phyloP scores from a whole-genome alignment of 768 basidiomycete genomes.

The Gloeopeniophorella convolvens region DNA sequence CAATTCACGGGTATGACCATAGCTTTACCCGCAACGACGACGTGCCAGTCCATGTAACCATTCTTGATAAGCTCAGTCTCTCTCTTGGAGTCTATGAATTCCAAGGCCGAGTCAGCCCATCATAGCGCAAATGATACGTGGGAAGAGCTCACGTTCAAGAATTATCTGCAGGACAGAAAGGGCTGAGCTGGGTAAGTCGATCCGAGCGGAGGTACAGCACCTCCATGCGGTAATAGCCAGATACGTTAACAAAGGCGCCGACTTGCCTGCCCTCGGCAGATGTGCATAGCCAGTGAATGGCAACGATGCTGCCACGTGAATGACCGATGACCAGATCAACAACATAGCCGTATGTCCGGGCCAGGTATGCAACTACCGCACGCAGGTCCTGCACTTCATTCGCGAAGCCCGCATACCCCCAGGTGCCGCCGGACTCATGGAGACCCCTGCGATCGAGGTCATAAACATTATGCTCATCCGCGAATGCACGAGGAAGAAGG shows the following conservation, averaged over 20 bases:
- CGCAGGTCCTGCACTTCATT: constrained; percentile 63
- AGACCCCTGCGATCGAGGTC: constrained; percentile 46
- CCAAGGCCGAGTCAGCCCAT: background rate
- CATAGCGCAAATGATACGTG: no score
- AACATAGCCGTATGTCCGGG: constrained; percentile 52
- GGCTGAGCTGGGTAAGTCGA: background rate
- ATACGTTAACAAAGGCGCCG: constrained; percentile 62
- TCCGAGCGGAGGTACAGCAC: constrained; percentile 38
- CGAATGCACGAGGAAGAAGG: constrained; percentile 19
- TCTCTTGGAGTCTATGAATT: background rate
- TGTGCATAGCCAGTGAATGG: constrained; percentile 62
- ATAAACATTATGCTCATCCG: background rate
- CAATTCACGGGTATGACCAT: constrained; percentile 47
- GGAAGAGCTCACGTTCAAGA: constrained; percentile 19
- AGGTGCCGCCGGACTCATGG: constrained; percentile 66
- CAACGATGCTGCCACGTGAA: constrained; percentile 68
- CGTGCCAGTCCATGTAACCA: constrained; percentile 58
- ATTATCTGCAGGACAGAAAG: background rate
- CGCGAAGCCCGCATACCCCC: constrained; percentile 51
- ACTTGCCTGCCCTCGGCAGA: constrained; percentile 50
- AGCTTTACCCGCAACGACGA: constrained; percentile 60
- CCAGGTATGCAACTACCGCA: constrained; percentile 58
- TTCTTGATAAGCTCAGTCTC: constrained; percentile 27
- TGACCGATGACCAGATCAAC: constrained; percentile 70
- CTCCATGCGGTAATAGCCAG: constrained; percentile 74